Conservation (phyloP, 306 rosid genomes). For the Acmispon strigosus region DNA sequence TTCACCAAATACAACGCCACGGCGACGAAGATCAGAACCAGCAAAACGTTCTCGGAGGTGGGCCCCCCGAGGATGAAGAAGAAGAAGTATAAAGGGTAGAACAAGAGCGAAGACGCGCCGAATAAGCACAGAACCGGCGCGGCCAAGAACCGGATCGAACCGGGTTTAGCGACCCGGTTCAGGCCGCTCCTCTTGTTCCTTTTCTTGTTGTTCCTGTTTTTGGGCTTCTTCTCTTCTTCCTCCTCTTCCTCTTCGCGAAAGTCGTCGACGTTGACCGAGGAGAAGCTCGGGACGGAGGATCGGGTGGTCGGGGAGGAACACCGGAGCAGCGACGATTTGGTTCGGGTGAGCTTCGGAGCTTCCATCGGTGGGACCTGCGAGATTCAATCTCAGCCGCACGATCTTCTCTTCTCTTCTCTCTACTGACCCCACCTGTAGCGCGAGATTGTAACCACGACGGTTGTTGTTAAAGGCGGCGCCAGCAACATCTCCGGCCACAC, state of each 20-base stretch:
- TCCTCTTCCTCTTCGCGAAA: conserved; percentile 27
- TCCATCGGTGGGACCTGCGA: conserved; percentile 42
- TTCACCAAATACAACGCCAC: conserved; percentile 43
- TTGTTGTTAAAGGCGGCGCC: conserved; percentile 28
- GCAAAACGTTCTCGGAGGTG: conserved; percentile 61
- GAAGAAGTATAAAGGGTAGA: conserved; percentile 37
- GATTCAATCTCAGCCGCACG: conserved; percentile 28
- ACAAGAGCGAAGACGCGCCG: conserved; percentile 13
- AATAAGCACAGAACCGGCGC: conserved; percentile 31
- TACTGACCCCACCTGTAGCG: conserved; percentile 32
- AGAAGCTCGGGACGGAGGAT: conserved; percentile 62
- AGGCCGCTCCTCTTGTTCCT: not conserved
- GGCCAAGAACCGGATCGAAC: conserved; percentile 32
- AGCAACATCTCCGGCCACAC: conserved; percentile 58
- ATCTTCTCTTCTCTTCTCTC: conserved; percentile 13
- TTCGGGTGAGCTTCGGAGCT: conserved; percentile 73
- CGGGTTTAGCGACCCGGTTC: not conserved
- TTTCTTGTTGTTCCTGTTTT: not conserved
- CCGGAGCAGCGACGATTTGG: conserved; percentile 78
- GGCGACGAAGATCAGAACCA: conserved; percentile 57
- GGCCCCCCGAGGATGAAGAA: conserved; percentile 31
- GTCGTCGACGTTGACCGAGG: conserved; percentile 55
- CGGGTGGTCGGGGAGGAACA: conserved; percentile 74
- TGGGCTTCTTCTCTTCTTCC: conserved; percentile 29
- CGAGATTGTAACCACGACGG: conserved; percentile 37